Percentiles rank a stretch among this genome's conserved stretches.
Evolutionary conservation across 768 basidiomycete species (phyloP).

Genomic region (Leccinum broughii): DNA sequence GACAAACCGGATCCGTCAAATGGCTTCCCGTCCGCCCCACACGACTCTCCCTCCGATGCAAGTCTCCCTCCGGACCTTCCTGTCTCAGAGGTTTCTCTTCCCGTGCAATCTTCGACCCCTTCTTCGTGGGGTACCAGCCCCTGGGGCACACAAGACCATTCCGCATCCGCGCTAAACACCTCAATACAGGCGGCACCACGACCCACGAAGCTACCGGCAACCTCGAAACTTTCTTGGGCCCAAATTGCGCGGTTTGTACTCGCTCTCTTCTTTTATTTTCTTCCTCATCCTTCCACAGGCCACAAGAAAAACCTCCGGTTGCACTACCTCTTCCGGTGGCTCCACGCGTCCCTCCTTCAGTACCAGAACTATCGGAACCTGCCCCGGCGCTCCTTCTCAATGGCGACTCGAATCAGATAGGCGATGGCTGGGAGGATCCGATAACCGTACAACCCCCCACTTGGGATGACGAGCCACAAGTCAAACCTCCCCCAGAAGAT

Average conservation of each 20-base stretch:
- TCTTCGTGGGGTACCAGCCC: conserved; percentile 36
- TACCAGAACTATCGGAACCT: conserved; percentile 23
- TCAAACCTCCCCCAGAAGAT: conserved; percentile 35
- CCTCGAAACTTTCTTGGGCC: conserved; percentile 82
- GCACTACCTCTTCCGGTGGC: conserved; percentile 37
- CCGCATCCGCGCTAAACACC: conserved; percentile 25
- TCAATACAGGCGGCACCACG: conserved; percentile 25
- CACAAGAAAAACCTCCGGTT: conserved; percentile 63
- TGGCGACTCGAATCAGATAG: conserved; percentile 37
- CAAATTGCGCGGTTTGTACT: conserved; percentile 63
- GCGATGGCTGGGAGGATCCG: conserved; percentile 67
- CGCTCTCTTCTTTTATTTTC: neutral
- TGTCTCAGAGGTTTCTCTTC: conserved; percentile 10
- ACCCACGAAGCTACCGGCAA: conserved; percentile 60
- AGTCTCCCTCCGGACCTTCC: conserved; percentile 16
- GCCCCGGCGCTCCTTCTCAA: conserved; percentile 32
- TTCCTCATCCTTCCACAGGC: conserved; percentile 38
- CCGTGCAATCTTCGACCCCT: conserved; percentile 28
- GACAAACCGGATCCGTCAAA: conserved; percentile 23
- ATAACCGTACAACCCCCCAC: conserved; percentile 65
- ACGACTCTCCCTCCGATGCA: conserved; percentile 20
- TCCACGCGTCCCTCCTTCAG: conserved; percentile 18
- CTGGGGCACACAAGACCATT: conserved; percentile 39
- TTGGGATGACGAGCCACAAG: conserved; percentile 70
- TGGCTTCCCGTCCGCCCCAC: conserved; percentile 3